Evolutionary conservation across 441 rosid genomes (phyloP).

Genomic region (Erodium trifolium): DNA sequence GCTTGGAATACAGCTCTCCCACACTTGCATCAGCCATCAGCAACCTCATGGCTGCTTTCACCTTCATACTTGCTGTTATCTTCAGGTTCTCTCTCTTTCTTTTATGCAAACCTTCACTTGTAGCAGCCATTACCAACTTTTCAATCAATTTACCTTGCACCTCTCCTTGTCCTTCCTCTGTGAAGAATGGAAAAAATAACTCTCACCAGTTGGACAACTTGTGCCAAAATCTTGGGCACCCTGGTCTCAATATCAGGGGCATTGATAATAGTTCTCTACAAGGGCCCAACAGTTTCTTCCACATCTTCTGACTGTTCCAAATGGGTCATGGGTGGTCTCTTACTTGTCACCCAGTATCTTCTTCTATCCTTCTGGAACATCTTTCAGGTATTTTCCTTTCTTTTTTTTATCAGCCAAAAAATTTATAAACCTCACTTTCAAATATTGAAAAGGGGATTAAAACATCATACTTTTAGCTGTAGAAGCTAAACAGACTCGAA

Average conservation of each 20-base stretch:
- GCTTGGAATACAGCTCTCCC: conserved; percentile 21
- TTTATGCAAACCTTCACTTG: conserved; percentile 16
- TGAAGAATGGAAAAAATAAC: conserved; percentile 55
- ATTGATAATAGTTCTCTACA: conserved; percentile 29
- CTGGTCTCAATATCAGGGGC: conserved; percentile 39
- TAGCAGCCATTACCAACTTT: conserved; percentile 18
- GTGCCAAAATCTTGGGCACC: conserved; percentile 25
- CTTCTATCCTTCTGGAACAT: conserved; percentile 61
- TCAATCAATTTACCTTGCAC: no score
- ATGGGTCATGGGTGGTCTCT: conserved; percentile 55
- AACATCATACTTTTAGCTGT: no score
- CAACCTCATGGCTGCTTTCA: conserved; percentile 21
- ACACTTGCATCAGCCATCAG: conserved; percentile 26
- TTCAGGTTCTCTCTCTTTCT: conserved; percentile 22
- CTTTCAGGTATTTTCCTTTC: conserved; percentile 22
- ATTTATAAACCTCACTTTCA: no score
- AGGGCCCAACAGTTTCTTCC: conserved; percentile 19
- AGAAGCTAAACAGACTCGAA: no score
- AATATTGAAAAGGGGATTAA: no score
- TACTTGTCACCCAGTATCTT: conserved; percentile 49
- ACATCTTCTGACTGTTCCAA: conserved; percentile 3
- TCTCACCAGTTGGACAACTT: conserved; percentile 40
- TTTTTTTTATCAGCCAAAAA: no score
- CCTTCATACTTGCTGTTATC: conserved; percentile 23
- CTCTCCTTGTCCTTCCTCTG: conserved; percentile 21